phyloP scores from a whole-genome alignment of 2,329 filamentous ascomycete genomes.

The Xylariaceae sp. region DNA sequence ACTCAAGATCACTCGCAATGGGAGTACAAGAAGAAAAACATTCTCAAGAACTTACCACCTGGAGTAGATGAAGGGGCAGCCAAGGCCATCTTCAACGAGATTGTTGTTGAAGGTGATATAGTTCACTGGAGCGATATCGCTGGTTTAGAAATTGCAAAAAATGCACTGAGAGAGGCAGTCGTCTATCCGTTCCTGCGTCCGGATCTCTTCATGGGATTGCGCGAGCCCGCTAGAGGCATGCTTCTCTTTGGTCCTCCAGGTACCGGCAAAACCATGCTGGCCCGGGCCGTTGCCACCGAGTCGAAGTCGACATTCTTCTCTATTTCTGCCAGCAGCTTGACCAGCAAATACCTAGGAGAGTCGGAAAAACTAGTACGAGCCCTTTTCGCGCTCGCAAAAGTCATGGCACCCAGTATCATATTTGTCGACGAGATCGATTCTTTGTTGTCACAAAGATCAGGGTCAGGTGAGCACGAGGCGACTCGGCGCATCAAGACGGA shows the following conservation, averaged over 20 bases:
- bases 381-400: slow-evolving; percentile 83
- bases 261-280: slow-evolving; percentile 98
- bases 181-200: slow-evolving; percentile 95
- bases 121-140: slow-evolving; percentile 94
- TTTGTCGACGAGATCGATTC: slow-evolving; percentile 99
- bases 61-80: slow-evolving; percentile 80
- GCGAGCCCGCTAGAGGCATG: slow-evolving; percentile 93
- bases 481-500: slow-evolving; percentile 94
- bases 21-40: slow-evolving; percentile 57
- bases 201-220: slow-evolving; percentile 90
- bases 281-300: slow-evolving; percentile 89
- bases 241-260: slow-evolving; percentile 92
- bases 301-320: slow-evolving; percentile 95
- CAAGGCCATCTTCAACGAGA: slow-evolving; percentile 91
- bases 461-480: slow-evolving; percentile 85
- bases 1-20: slow-evolving; percentile 46
- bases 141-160: slow-evolving; percentile 85
- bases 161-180: slow-evolving; percentile 87
- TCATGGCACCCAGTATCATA: slow-evolving; percentile 89
- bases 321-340: slow-evolving; percentile 89
- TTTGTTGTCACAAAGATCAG: slow-evolving; percentile 76
- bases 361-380: slow-evolving; percentile 94
- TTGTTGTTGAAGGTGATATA: slow-evolving; percentile 89
- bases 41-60: slow-evolving; percentile 74
- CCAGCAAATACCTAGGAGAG: slow-evolving; percentile 93